Evolutionary conservation across 192 early-diverging fungal species (phyloP), one percentile per base, ranked within the genome.

Genomic region (Rhizophagus sp.): DNA sequence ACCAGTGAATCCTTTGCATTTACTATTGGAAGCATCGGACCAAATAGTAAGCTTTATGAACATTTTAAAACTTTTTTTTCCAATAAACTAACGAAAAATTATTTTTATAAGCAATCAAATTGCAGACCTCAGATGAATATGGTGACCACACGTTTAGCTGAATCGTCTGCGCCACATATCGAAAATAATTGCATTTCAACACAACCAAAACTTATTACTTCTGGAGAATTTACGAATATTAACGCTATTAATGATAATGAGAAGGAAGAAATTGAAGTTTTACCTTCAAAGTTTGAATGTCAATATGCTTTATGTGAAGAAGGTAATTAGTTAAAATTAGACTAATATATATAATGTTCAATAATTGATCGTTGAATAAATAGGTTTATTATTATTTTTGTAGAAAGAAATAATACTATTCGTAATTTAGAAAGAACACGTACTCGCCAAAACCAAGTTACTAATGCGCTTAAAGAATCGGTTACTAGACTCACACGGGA

Each of bases 1-100:
- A 64, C 74, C 24, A 39, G 15, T 64, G 33, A 76, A 76, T 63
- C 74, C 74, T 30, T 76, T 76, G 57, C 74, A 76, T 64, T 76
- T 76, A 19, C 30, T 76, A 34, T 64, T 76, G 36, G 74, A 50
- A 76, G 74, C 74, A 36, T 76, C 74, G 30, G 74, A 76, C 36
- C 74, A 76, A 63, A 63, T 76, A 39, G 74, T 76, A 76, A 36
- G 12, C 61, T 49, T 52, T 9, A 10, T 41, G 5, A 41, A 41
- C n/a, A 22, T 27, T 50, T 52, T 7, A 47, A 10, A 12, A 1
- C 34, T 44, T 24, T 50, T 50, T 73, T 73, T 11, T 10, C 2
- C 39, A 41, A 41, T 41, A 41, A 7, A 41, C 39, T 41, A 41
- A 41, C 6, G 6, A 41, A 5, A 39, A 64, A 22, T 27, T 64